A percentile compares a stretch with the other conserved stretches of the same genome.
phyloP scores from a whole-genome alignment of 2,329 filamentous ascomycete genomes.

The Hawksworthiomyces lignivorus region DNA sequence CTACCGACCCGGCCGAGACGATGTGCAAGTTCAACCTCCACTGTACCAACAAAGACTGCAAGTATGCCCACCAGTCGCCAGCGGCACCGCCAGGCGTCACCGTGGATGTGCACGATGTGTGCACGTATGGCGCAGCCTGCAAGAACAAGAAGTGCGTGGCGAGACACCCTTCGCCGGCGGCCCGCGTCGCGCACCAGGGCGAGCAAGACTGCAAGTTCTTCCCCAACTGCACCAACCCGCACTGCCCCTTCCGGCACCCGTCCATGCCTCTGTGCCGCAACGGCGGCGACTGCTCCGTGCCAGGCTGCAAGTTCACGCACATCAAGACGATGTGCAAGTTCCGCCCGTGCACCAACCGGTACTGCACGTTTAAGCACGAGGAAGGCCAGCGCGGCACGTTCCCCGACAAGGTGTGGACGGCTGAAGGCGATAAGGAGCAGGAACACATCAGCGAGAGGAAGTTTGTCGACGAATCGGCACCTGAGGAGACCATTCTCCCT shows the following conservation, averaged over 20 bases:
- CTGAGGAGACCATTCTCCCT: constrained; percentile 67
- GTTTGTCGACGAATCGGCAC: constrained; percentile 65
- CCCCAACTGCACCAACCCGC: constrained; percentile 81
- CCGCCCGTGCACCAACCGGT: constrained; percentile 83
- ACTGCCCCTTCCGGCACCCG: constrained; percentile 85
- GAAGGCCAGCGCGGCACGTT: constrained; percentile 83
- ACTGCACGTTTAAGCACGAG: constrained; percentile 81
- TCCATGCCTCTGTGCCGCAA: constrained; percentile 83
- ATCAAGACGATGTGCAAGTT: constrained; percentile 78
- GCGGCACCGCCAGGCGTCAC: constrained; percentile 70
- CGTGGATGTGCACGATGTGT: constrained; percentile 73
- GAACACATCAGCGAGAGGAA: constrained; percentile 77
- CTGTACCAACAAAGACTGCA: constrained; percentile 85
- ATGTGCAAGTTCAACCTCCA: constrained; percentile 84
- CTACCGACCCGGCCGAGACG: constrained; percentile 52
- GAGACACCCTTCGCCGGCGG: constrained; percentile 85
- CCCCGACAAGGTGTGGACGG: constrained; percentile 86
- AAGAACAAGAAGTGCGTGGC: constrained; percentile 92
- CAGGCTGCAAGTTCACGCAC: constrained; percentile 87
- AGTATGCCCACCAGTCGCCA: constrained; percentile 90
- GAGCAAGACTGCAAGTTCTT: constrained; percentile 87
- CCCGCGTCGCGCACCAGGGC: constrained; percentile 67
- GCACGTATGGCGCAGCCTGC: constrained; percentile 82
- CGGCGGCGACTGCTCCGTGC: constrained; percentile 74
- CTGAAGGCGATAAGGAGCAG: constrained; percentile 31